Conservation (phyloP, 1,284 basidiomycete species). For the Psilocybe mexicana region DNA sequence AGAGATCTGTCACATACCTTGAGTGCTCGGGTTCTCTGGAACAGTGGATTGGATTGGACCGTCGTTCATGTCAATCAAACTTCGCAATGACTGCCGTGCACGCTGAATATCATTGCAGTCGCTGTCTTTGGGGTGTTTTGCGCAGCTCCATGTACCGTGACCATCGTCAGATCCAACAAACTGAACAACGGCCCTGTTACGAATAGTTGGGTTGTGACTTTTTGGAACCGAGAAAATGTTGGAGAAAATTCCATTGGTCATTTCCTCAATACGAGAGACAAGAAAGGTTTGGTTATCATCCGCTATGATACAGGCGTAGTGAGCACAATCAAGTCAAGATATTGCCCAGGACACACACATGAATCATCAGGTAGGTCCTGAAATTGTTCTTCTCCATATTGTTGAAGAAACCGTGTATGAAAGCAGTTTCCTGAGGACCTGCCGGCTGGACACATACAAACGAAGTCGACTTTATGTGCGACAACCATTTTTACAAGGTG, state of each 20-base stretch:
- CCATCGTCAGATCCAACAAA: slow-evolving; percentile 13
- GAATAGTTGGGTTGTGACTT: not conserved
- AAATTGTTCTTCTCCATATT: not conserved
- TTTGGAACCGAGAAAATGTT: slow-evolving; percentile 14
- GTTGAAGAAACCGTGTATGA: too few species aligned
- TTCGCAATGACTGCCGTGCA: slow-evolving; percentile 1
- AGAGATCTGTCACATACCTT: not conserved
- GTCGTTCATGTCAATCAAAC: not conserved
- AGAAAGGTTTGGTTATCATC: slow-evolving; percentile 1
- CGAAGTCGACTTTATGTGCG: too few species aligned
- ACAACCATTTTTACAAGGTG: not conserved
- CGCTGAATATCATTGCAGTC: slow-evolving; percentile 12
- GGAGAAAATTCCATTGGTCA: not conserved
- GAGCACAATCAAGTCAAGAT: not conserved
- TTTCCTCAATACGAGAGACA: slow-evolving; percentile 5
- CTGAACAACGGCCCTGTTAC: slow-evolving; percentile 15
- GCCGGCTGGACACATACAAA: too few species aligned
- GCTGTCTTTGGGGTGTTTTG: not conserved
- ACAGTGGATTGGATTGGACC: not conserved
- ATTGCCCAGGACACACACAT: not conserved
- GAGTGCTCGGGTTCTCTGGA: too few species aligned
- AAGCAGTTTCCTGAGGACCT: too few species aligned
- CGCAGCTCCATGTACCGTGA: slow-evolving; percentile 15
- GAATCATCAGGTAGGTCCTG: not conserved
- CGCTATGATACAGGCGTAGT: not conserved